phyloP scores from a whole-genome alignment of 164 flowering plant genomes.

The Magnolia changhungtana region DNA sequence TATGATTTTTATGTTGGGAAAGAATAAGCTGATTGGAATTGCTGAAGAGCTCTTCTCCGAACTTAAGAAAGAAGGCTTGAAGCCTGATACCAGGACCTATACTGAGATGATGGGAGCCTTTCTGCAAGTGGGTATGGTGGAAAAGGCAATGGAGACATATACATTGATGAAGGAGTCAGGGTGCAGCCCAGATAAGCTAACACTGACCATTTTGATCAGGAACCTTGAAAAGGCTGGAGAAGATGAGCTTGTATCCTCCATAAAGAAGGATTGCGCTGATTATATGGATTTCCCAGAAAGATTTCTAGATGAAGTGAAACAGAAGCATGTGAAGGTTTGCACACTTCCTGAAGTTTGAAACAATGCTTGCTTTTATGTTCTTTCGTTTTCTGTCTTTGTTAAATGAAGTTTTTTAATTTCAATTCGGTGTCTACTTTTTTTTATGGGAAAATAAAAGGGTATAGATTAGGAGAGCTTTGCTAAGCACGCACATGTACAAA shows the following conservation, averaged over 20 bases:
- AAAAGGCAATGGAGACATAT: slow-evolving; percentile 67
- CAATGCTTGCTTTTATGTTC: not conserved
- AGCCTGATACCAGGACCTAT: slow-evolving; percentile 64
- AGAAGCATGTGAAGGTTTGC: slow-evolving; percentile 36
- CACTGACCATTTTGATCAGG: slow-evolving; percentile 63
- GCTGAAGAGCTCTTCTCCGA: slow-evolving; percentile 56
- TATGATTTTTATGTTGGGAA: slow-evolving; percentile 66
- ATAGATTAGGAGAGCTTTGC: too few relatives aligned
- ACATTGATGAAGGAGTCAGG: slow-evolving; percentile 62
- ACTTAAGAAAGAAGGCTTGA: slow-evolving; percentile 49
- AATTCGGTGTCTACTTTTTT: too few relatives aligned
- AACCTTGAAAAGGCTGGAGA: slow-evolving; percentile 68
- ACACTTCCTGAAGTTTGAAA: not conserved
- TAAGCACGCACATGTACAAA: too few relatives aligned
- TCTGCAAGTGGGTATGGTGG: slow-evolving; percentile 46
- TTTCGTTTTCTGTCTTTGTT: not conserved
- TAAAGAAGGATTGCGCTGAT: slow-evolving; percentile 53
- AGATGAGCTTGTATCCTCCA: slow-evolving; percentile 45
- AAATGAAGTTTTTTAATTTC: too few relatives aligned
- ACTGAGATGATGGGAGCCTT: slow-evolving; percentile 79
- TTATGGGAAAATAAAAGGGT: too few relatives aligned
- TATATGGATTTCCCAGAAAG: slow-evolving; percentile 57
- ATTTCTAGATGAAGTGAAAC: slow-evolving; percentile 53
- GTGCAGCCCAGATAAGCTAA: slow-evolving; percentile 59
- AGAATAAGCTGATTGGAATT: slow-evolving; percentile 47